Evolutionary conservation across 2,329 filamentous ascomycete species (phyloP), one percentile per base, ranked within the genome.

Genomic region (Rutstroemia sydowiana): DNA sequence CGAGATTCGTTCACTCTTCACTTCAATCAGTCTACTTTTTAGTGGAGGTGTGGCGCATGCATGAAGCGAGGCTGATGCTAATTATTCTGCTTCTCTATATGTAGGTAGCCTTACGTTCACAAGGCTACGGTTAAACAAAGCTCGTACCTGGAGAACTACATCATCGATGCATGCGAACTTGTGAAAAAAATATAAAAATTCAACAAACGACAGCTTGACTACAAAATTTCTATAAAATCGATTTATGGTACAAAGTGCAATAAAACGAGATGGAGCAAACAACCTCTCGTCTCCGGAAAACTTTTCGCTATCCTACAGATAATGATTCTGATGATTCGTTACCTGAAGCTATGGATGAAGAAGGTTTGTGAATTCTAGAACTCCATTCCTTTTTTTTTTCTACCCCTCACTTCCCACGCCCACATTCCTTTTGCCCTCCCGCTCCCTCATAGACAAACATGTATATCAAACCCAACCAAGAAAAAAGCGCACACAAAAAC

Each of bases 241-340:
- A 20, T 32, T 10, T 34, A 23, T 16, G 14, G 36, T 23, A 34
- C 18, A 18, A 10, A 16, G 13, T 21, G 3, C 28, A 3, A 32
- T 18, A n/a, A 23, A 10, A 55, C 34, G 13, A 55, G 14, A 65
- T 65, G 60, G 59, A 59, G 10, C 43, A 55, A 39, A 58, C 61
- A 13, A 69, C 77, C 37, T 73, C 86, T 48, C 82, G 87, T 57
- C 73, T 93, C 41, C 84, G 90, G 63, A 85, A 79, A 62, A 85
- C 87, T 8, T 93, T 95, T 70, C 79, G 78, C 55, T 93, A 92
- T 70, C 85, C 85, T 4, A 69, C 73, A 52, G 81, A 85, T 61
- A 75, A 76, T 44, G 73, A 75, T 56, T 71, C 72, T 41, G 73
- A 77, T 32, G 74, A 77, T 65, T 69, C 67, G 21, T 68, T 74